Base-by-base conservation (phyloP, 306 rosid species). In the Acmispon strigosus region DNA sequence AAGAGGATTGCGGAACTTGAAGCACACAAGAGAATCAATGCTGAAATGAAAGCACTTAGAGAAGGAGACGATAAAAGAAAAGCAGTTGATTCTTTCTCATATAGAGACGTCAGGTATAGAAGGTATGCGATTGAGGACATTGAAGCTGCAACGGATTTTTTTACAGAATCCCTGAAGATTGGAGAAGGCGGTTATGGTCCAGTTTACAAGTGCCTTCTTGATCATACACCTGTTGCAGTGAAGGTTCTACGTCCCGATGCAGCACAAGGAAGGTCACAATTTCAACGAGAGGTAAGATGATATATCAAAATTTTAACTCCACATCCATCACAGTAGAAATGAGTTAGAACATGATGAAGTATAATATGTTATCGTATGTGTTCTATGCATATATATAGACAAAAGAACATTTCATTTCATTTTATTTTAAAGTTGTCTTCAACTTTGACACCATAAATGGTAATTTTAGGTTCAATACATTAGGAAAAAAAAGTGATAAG, bases 141-240 rank as follows among this genome's bases (percentile, higher is more conserved):
- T 49, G 99, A 94, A 87, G 87, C 80, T 11, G 97, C 99, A 13
- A 94, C 99, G 0, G 83, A 85, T 11, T 87, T 80, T 69, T 94
- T 94, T 29, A 0, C 86, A 0, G 79, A 80, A 6, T 82, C 92
- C 18, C 84, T 82, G 22, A 91, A 82, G 85, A 91, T 94, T 66
- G 99, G 99, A 66, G 99, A 94, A 89, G 99, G 99, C 2, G 99
- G 99, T 18, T 94, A 91, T 66, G 99, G 99, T 51, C 99, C 99
- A 0, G 99, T 94, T 5, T 94, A 81, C 55, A 84, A 85, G 72
- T 84, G 97, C 62, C 29, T 65, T 82, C 78, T 94, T 11, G 99
- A 94, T 55, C 96, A 94, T 69, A 94, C 99, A 42, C 85, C 88
- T 19, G 99, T 86, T 19, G 99, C 97, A 0, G 85, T 94, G n/a